Evolutionary conservation across 106 monocot species (phyloP).

Genomic region (Dendrobium catenatum): DNA sequence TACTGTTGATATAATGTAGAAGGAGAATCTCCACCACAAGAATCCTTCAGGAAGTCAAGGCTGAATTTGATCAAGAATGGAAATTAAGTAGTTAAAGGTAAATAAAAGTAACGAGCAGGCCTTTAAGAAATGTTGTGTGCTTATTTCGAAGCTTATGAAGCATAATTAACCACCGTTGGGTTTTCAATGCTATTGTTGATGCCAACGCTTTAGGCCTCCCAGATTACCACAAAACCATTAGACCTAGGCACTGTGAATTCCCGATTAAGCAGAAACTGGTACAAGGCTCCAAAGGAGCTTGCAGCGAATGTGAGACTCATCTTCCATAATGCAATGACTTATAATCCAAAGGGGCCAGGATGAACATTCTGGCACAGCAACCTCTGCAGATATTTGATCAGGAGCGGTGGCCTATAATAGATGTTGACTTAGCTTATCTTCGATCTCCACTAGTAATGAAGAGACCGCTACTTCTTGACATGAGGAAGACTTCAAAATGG

Average conservation of each 20-base stretch:
- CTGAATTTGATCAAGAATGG: slow-evolving; percentile 37
- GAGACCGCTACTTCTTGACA: slow-evolving; percentile 35
- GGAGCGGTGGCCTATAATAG: slow-evolving; percentile 61
- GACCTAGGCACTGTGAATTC: slow-evolving; percentile 75
- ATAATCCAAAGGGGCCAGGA: slow-evolving; percentile 84
- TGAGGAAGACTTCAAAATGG: slow-evolving; percentile 43
- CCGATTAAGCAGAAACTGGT: slow-evolving; percentile 58
- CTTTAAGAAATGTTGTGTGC: slow-evolving; percentile 41
- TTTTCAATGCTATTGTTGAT: slow-evolving; percentile 82
- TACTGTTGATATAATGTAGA: slow-evolving; percentile 8
- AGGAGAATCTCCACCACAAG: slow-evolving; percentile 58
- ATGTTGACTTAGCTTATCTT: slow-evolving; percentile 39
- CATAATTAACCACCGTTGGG: slow-evolving; percentile 65
- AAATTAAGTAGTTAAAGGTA: background rate
- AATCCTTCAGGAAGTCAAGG: slow-evolving; percentile 55
- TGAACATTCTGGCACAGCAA: slow-evolving; percentile 78
- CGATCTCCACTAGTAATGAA: slow-evolving; percentile 14
- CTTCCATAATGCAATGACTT: slow-evolving; percentile 83
- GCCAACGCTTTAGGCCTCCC: slow-evolving; percentile 55
- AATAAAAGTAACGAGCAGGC: slow-evolving; percentile 32
- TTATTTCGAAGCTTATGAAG: slow-evolving; percentile 71
- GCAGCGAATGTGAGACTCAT: slow-evolving; percentile 96
- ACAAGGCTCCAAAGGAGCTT: slow-evolving; percentile 65
- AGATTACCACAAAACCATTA: slow-evolving; percentile 77
- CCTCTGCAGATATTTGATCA: slow-evolving; percentile 54